phyloP scores from a whole-genome alignment of 352 stramenopile species.

The Paralagenidium karlingii region DNA sequence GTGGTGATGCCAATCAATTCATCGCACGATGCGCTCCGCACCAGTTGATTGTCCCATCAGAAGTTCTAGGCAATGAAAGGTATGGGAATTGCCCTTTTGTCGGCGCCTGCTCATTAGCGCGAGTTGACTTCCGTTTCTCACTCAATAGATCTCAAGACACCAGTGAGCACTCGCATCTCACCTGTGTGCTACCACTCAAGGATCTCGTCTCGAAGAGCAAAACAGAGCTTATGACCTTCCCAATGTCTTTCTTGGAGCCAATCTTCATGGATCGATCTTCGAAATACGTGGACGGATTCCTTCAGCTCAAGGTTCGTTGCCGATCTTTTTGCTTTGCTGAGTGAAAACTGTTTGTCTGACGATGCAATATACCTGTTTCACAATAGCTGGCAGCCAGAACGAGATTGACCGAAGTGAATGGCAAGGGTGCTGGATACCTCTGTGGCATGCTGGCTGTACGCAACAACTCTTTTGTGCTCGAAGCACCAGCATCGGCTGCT shows the following conservation, averaged over 20 bases:
- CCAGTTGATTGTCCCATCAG: constrained; percentile 48
- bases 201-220: constrained; percentile 57
- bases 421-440: constrained; percentile 45
- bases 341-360: neutral
- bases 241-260: constrained; percentile 58
- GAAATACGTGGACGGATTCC: constrained; percentile 76
- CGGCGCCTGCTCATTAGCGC: neutral
- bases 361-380: neutral
- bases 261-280: constrained; percentile 54
- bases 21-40: constrained; percentile 63
- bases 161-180: constrained; percentile 38
- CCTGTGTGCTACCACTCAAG: constrained; percentile 54
- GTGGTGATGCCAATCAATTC: constrained; percentile 77
- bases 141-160: constrained; percentile 2
- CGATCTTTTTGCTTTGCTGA: neutral
- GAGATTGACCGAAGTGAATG: constrained; percentile 55
- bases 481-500: constrained; percentile 4
- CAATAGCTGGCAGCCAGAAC: constrained; percentile 36
- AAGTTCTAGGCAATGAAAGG: constrained; percentile 6
- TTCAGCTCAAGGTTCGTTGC: constrained; percentile 42
- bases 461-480: constrained; percentile 46
- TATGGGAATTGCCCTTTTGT: neutral
- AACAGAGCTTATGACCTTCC: constrained; percentile 49
- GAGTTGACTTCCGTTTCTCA: neutral
- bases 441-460: constrained; percentile 43